A percentile compares a stretch with the other conserved stretches of the same genome.
Evolutionary conservation across 106 monocot genomes (phyloP).

Genomic region (Platanthera guangdongensis): DNA sequence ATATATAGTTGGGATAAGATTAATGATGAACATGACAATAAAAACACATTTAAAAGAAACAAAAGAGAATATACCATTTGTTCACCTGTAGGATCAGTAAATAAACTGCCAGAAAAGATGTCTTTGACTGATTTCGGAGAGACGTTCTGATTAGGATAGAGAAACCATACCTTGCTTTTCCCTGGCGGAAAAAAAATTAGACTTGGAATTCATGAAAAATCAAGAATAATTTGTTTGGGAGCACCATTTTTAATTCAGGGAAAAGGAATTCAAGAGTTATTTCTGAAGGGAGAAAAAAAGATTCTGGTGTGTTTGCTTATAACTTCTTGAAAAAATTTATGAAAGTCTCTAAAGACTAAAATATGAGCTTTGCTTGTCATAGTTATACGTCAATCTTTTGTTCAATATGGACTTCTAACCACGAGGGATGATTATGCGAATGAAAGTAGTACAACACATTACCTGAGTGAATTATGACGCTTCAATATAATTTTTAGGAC

Average conservation of each 20-base stretch:
- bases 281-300: background rate
- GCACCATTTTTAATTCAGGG: background rate
- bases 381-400: background rate
- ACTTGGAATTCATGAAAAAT: background rate
- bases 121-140: slow-evolving; percentile 53
- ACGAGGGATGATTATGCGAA: no score
- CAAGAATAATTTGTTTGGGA: background rate
- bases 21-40: background rate
- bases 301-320: background rate
- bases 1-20: background rate
- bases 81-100: slow-evolving; percentile 17
- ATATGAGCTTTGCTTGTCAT: background rate
- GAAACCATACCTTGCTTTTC: slow-evolving; percentile 58
- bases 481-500: no score
- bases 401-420: background rate
- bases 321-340: background rate
- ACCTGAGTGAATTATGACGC: no score
- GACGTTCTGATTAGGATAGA: slow-evolving; percentile 75
- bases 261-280: background rate
- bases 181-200: slow-evolving; percentile 32
- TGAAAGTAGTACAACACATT: no score
- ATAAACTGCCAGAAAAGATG: slow-evolving; percentile 24
- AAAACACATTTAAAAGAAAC: background rate
- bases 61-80: slow-evolving; percentile 20
- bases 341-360: background rate